Percentiles rank a stretch among this genome's conserved stretches.
Evolutionary conservation across 2,329 filamentous ascomycete genomes (phyloP).

Genomic region (Hypoxylon sp.): DNA sequence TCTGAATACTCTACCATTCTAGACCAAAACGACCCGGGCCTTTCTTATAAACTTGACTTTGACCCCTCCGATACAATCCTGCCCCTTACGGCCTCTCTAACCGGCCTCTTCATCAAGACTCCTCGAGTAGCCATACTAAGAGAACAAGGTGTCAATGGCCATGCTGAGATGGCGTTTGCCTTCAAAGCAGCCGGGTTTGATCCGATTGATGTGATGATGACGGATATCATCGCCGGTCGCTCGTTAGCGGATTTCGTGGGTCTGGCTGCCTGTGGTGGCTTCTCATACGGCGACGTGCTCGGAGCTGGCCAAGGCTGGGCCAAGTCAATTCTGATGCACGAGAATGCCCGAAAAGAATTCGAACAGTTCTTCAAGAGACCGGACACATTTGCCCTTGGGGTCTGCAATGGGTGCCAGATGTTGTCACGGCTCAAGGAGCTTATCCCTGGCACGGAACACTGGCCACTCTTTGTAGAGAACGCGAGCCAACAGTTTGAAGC

Average conservation of each 20-base stretch:
- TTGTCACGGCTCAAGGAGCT: conserved; percentile 83
- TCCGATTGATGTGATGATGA: conserved; percentile 95
- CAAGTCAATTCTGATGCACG: conserved; percentile 89
- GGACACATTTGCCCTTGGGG: conserved; percentile 91
- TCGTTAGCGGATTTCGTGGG: conserved; percentile 87
- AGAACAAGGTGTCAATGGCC: conserved; percentile 94
- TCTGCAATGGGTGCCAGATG: conserved; percentile 98
- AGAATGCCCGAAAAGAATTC: conserved; percentile 80
- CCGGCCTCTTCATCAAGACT: conserved; percentile 61
- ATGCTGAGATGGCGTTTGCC: conserved; percentile 97
- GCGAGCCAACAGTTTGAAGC: conserved; percentile 38
- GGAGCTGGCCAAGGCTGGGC: conserved; percentile 96
- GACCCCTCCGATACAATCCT: conserved; percentile 76
- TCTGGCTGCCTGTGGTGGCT: conserved; percentile 91
- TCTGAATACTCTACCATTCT: conserved; percentile 80
- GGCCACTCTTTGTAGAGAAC: conserved; percentile 78
- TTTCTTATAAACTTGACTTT: conserved; percentile 86
- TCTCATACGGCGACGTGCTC: conserved; percentile 86
- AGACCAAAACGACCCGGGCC: conserved; percentile 81
- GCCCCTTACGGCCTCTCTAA: conserved; percentile 53
- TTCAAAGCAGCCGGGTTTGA: conserved; percentile 93
- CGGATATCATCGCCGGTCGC: conserved; percentile 83
- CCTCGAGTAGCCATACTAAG: conserved; percentile 87
- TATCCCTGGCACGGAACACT: conserved; percentile 82
- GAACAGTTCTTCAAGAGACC: conserved; percentile 84